Evolutionary conservation across 2,329 filamentous ascomycete genomes (phyloP).

Genomic region (Ilyonectria robusta): DNA sequence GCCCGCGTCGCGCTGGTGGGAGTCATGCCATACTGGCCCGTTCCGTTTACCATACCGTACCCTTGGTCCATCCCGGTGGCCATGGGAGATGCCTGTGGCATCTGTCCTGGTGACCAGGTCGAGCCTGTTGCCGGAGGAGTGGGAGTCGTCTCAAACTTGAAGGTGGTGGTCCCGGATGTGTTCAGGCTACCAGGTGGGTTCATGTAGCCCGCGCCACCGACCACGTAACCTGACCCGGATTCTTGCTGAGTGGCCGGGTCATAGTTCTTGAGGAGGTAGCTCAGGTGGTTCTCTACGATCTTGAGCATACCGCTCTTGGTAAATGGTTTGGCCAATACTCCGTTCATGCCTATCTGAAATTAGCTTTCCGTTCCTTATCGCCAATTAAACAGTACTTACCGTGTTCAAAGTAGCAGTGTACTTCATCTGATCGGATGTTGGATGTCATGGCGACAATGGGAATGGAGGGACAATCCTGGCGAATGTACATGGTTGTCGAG

Average conservation of each 20-base stretch:
- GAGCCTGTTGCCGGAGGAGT: conserved; percentile 65
- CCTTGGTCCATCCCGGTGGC: conserved; percentile 58
- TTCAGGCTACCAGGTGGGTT: conserved; percentile 49
- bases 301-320: conserved; percentile 88
- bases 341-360: conserved; percentile 86
- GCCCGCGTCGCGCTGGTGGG: conserved; percentile 49
- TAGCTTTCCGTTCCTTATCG: conserved; percentile 33
- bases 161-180: conserved; percentile 41
- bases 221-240: conserved; percentile 52
- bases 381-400: conserved; percentile 69
- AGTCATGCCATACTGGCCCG: conserved; percentile 55
- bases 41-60: conserved; percentile 63
- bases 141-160: conserved; percentile 71
- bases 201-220: conserved; percentile 53
- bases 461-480: conserved; percentile 84
- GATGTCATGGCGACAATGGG: conserved; percentile 99
- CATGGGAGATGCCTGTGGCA: conserved; percentile 65
- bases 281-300: conserved; percentile 89
- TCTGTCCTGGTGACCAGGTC: conserved; percentile 67
- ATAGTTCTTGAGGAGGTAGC: conserved; percentile 80
- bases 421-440: conserved; percentile 96
- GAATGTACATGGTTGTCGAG: conserved; percentile 92
- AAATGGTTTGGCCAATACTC: conserved; percentile 96
- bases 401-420: conserved; percentile 96
- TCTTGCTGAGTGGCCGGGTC: conserved; percentile 64